phyloP scores from a whole-genome alignment of 2,329 filamentous ascomycete species.

The Aspergillus costaricaensis region DNA sequence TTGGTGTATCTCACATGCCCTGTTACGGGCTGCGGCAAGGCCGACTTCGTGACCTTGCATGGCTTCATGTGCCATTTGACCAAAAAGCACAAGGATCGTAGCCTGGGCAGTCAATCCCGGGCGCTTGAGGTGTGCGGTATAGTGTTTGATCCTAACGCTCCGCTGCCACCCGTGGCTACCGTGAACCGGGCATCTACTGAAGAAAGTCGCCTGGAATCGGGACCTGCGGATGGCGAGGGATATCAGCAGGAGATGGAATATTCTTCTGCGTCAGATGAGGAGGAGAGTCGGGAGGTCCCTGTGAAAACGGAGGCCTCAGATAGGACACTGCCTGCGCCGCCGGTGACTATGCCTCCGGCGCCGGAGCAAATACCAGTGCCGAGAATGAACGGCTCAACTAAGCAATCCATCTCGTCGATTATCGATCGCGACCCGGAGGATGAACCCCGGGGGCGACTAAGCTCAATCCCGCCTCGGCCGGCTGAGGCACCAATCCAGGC shows the following conservation, averaged over 20 bases:
- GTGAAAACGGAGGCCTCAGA: conserved; percentile 35
- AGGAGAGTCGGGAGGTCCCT: conserved; percentile 23
- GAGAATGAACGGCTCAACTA: conserved; percentile 33
- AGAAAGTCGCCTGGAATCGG: conserved; percentile 35
- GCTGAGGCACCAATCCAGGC: conserved; percentile 24
- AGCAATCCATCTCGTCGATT: conserved; percentile 44
- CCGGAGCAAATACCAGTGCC: conserved; percentile 19
- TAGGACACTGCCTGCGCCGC: conserved; percentile 23
- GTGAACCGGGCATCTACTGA: conserved; percentile 39
- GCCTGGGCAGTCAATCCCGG: conserved; percentile 42
- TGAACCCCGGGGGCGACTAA: conserved; percentile 25
- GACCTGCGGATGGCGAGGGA: conserved; percentile 32
- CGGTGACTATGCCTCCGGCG: conserved; percentile 16
- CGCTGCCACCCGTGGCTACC: conserved; percentile 35
- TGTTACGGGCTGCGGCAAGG: conserved; percentile 41
- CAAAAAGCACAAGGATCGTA: conserved; percentile 46
- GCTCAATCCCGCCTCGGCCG: conserved; percentile 21
- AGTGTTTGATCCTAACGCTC: conserved; percentile 41
- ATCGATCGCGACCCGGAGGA: conserved; percentile 38
- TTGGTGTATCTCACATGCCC: conserved; percentile 44
- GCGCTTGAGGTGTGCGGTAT: conserved; percentile 44
- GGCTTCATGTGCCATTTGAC: conserved; percentile 47
- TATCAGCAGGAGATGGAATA: conserved; percentile 35
- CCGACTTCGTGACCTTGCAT: conserved; percentile 44
- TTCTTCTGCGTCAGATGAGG: conserved; percentile 34